Evolutionary conservation across 2,329 filamentous ascomycete species (phyloP).

Genomic region (Penicillium sp.): DNA sequence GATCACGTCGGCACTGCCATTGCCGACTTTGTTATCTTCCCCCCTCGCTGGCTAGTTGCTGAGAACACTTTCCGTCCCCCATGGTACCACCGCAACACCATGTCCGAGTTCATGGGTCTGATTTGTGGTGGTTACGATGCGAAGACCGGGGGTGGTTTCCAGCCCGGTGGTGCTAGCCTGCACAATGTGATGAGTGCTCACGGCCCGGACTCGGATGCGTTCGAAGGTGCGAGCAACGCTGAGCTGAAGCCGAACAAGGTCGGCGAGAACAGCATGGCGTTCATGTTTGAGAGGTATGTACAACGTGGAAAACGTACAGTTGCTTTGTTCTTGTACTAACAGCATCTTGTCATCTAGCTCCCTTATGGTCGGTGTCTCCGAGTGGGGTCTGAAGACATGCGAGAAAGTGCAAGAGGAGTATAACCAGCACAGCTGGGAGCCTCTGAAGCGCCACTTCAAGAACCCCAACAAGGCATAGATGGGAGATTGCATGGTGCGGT

Average conservation of each 20-base stretch:
- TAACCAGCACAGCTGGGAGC: slow-evolving; percentile 78
- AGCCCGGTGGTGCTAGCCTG: slow-evolving; percentile 62
- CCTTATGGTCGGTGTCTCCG: slow-evolving; percentile 71
- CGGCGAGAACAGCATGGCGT: slow-evolving; percentile 63
- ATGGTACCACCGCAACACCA: slow-evolving; percentile 67
- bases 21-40: slow-evolving; percentile 67
- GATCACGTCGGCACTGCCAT: slow-evolving; percentile 63
- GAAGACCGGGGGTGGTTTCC: slow-evolving; percentile 59
- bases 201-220: slow-evolving; percentile 59
- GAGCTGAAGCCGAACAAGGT: slow-evolving; percentile 59
- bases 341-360: slow-evolving; percentile 46
- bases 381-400: slow-evolving; percentile 72
- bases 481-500: background rate
- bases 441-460: slow-evolving; percentile 64
- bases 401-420: slow-evolving; percentile 72
- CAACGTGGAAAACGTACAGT: no score
- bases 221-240: slow-evolving; percentile 57
- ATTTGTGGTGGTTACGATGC: slow-evolving; percentile 65
- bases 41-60: slow-evolving; percentile 64
- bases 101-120: slow-evolving; percentile 68
- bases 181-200: slow-evolving; percentile 75
- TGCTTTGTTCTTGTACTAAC: slow-evolving; percentile 32
- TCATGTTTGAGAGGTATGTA: slow-evolving; percentile 62
- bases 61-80: slow-evolving; percentile 63
- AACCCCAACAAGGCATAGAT: slow-evolving; percentile 48